phyloP scores from a whole-genome alignment of 495 filamentous ascomycete genomes.

The Xylaria grammica region DNA sequence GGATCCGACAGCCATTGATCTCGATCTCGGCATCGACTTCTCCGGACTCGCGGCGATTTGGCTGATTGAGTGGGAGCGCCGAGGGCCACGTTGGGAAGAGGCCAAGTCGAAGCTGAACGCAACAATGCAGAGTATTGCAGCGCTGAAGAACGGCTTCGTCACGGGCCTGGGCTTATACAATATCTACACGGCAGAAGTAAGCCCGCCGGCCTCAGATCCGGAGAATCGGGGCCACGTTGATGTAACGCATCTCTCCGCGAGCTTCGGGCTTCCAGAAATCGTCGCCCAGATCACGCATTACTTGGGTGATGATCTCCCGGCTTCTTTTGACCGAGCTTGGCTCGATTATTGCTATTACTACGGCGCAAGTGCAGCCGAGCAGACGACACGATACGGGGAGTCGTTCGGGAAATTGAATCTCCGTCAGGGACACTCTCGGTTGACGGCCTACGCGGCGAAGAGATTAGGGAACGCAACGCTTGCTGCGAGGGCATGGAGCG shows the following conservation, averaged over 20 bases:
- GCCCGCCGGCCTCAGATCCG: slow-evolving; percentile 48
- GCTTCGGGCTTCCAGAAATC: slow-evolving; percentile 55
- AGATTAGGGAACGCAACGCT: slow-evolving; percentile 39
- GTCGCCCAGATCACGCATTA: slow-evolving; percentile 47
- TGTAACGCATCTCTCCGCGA: slow-evolving; percentile 50
- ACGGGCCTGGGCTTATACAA: slow-evolving; percentile 53
- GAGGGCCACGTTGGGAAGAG: slow-evolving; percentile 49
- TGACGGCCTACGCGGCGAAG: slow-evolving; percentile 49
- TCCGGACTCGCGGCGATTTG: slow-evolving; percentile 51
- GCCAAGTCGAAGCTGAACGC: slow-evolving; percentile 42
- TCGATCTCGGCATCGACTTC: slow-evolving; percentile 56
- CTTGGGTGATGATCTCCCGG: slow-evolving; percentile 33
- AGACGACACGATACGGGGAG: slow-evolving; percentile 48
- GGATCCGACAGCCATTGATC: slow-evolving; percentile 48
- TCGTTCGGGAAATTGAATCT: slow-evolving; percentile 45
- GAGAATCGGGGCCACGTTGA: slow-evolving; percentile 45
- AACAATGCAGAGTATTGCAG: slow-evolving; percentile 47
- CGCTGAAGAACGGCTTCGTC: slow-evolving; percentile 53
- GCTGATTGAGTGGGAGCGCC: slow-evolving; percentile 55
- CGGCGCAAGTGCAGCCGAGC: slow-evolving; percentile 42
- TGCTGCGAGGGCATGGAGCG: slow-evolving; percentile 47
- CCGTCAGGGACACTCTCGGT: slow-evolving; percentile 50
- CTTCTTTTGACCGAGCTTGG: slow-evolving; percentile 47
- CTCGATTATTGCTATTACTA: slow-evolving; percentile 54
- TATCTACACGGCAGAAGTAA: slow-evolving; percentile 42